These are phyloP conservation scores for Blastocystis sp. DNA, from an alignment of 352 stramenopile genomes.

Conservation along the genomic window DNA sequence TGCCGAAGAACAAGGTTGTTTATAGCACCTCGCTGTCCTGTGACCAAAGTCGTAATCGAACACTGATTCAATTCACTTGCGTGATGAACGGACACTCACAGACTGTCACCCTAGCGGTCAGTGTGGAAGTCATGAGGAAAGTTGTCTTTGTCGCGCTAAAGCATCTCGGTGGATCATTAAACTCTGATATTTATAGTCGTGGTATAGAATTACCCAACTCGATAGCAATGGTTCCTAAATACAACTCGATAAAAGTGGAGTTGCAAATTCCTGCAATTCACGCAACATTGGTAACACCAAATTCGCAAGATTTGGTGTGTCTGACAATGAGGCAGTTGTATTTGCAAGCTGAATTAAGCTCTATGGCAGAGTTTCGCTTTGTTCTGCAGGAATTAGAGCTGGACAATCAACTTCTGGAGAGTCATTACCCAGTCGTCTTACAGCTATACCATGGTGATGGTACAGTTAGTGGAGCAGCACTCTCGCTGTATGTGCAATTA, in stretches of 20 bases:
- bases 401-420: conserved; percentile 30
- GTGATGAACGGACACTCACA: not conserved
- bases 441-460: not conserved
- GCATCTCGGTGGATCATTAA: not conserved
- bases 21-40: not conserved
- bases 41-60: not conserved
- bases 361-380: not conserved
- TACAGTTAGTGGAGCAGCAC: not conserved
- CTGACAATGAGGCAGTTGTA: not conserved
- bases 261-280: not conserved
- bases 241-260: not conserved
- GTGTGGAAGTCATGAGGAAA: not conserved
- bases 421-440: not conserved
- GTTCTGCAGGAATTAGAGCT: not conserved
- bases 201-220: not conserved
- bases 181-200: not conserved
- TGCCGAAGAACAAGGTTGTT: not conserved
- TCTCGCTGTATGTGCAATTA: not conserved
- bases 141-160: not conserved
- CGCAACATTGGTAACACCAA: not conserved
- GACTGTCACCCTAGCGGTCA: not conserved
- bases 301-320: not conserved
- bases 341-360: not conserved
- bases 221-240: not conserved
- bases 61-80: not conserved